A percentile compares a stretch with the other conserved stretches of the same genome.
Conservation (phyloP, 2,329 filamentous ascomycete species). For the Colletotrichum higginsianum region DNA sequence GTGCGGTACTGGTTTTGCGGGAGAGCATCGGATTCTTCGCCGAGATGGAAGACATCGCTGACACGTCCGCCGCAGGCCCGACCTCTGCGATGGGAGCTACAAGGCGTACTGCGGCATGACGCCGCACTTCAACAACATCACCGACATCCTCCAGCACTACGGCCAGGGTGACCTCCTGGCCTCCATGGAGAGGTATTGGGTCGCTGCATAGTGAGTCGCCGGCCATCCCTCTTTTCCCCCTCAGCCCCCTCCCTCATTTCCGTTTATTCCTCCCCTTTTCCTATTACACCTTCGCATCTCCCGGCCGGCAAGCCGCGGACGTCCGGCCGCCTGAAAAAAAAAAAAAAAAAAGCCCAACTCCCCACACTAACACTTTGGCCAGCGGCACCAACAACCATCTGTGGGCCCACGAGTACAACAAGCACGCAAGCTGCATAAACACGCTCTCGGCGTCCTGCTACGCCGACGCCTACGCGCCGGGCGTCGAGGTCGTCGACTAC, state of each 20-base stretch:
- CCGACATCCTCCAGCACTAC: slow-evolving; percentile 57
- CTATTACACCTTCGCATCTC: background rate
- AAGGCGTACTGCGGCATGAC: slow-evolving; percentile 60
- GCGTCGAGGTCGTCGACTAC: slow-evolving; percentile 63
- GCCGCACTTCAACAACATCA: slow-evolving; percentile 59
- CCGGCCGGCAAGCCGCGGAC: background rate
- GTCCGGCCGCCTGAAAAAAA: slow-evolving; percentile 15
- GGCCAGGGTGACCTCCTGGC: slow-evolving; percentile 56
- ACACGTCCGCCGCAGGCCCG: slow-evolving; percentile 52
- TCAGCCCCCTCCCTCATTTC: background rate
- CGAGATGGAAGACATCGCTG: background rate
- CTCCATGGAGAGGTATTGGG: slow-evolving; percentile 61
- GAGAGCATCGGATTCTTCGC: background rate
- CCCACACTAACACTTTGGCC: background rate
- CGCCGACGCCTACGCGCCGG: slow-evolving; percentile 61
- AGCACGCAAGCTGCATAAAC: slow-evolving; percentile 81
- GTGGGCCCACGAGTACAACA: slow-evolving; percentile 81
- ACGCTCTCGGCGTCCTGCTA: slow-evolving; percentile 78
- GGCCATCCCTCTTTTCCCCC: slow-evolving; percentile 34
- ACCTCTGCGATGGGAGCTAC: slow-evolving; percentile 61
- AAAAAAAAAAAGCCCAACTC: background rate
- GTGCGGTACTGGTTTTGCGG: too few relatives aligned
- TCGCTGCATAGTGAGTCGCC: slow-evolving; percentile 53
- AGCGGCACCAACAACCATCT: slow-evolving; percentile 61
- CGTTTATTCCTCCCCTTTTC: slow-evolving; percentile 6